These are phyloP conservation scores for Cryptosporidium sp. DNA, from an alignment of 169 alveolate species.

Conservation along the genomic window DNA sequence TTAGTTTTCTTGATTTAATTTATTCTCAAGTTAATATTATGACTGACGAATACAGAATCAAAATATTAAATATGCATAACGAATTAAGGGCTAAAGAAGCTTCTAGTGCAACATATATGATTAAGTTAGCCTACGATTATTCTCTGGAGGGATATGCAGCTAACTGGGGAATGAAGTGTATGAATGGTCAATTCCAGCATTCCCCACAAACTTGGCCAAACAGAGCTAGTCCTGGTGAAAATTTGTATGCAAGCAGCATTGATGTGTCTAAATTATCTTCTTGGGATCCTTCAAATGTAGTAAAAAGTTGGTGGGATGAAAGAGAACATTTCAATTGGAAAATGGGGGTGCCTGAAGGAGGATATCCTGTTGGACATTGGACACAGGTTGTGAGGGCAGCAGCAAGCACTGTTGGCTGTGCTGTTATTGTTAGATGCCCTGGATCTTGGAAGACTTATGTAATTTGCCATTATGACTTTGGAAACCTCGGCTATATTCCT, in stretches of 20 bases:
- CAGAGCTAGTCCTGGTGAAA: conserved; percentile 82
- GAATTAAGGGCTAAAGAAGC: conserved; percentile 79
- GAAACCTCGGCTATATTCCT: conserved; percentile 78
- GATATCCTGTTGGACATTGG: conserved; percentile 80
- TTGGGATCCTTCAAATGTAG: conserved; percentile 79
- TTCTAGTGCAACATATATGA: conserved; percentile 78
- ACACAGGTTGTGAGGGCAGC: conserved; percentile 81
- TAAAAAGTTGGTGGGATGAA: conserved; percentile 82
- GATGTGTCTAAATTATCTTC: conserved; percentile 76
- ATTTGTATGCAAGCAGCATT: conserved; percentile 77
- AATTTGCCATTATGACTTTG: conserved; percentile 81
- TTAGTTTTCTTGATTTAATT: not conserved
- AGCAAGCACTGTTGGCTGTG: conserved; percentile 81
- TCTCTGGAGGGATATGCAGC: conserved; percentile 79
- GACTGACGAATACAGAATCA: conserved; percentile 74
- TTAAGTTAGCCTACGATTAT: conserved; percentile 77
- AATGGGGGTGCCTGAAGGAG: conserved; percentile 75
- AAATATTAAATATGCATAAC: conserved; percentile 78
- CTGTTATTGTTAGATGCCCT: conserved; percentile 80
- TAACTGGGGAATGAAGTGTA: conserved; percentile 78
- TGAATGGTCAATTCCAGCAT: conserved; percentile 75
- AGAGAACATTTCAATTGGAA: conserved; percentile 79
- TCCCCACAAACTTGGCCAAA: conserved; percentile 77
- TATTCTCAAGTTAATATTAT: conserved; percentile 61
- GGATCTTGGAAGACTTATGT: conserved; percentile 79